Evolutionary conservation across 352 stramenopile species (phyloP), one percentile per base, ranked within the genome.

Genomic region (Phytopythium delawarense): DNA sequence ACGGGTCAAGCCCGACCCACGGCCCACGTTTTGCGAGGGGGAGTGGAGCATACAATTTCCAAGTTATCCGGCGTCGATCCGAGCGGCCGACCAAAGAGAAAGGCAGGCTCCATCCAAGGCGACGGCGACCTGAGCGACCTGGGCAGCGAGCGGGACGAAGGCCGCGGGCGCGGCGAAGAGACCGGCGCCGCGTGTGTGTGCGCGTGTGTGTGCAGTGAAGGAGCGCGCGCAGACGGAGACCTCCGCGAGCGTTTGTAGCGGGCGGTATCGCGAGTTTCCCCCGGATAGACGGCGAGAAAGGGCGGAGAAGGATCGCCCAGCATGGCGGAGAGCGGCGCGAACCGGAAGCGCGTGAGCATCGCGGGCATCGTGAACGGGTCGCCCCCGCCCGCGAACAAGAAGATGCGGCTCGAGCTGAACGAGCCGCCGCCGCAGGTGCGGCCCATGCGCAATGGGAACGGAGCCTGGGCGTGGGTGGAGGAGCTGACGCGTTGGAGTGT

Each of bases 381-480:
- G n/a, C n/a, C 51, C 51, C 20, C 51, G 45, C 57, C 45, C 30
- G 35, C 35, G 28, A 6, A 64, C 34, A 91, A 91, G 75, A 87
- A 87, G 66, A 80, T 91, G 50, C 88, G 85, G 58, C 55, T 89
- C 37, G 79, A 91, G 42, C 69, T 84, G 45, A 70, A 81, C 45
- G 74, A 78, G 59, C 78, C 78, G 51, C 76, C 77, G 11, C 76
- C 77, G 11, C 75, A 87, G 72, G 75, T 84, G 51, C 21, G 25
- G 7, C n/a, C n/a, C 20, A 15, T 7, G 35, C 13, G 45, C 30
- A 32, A 8, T 21, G 20, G 45, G 32, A 20, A n/a, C 18, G 16
- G 25, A 4, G 39, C 1, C 16, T 21, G n/a, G 28, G 16, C 35
- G 12, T 9, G 45, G 16, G 25, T 49, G 4, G 9, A 7, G 34